Evolutionary conservation across 2,329 filamentous ascomycete genomes (phyloP), one percentile per base, ranked within the genome.

Genomic region (Tolypocladium endophyticum): DNA sequence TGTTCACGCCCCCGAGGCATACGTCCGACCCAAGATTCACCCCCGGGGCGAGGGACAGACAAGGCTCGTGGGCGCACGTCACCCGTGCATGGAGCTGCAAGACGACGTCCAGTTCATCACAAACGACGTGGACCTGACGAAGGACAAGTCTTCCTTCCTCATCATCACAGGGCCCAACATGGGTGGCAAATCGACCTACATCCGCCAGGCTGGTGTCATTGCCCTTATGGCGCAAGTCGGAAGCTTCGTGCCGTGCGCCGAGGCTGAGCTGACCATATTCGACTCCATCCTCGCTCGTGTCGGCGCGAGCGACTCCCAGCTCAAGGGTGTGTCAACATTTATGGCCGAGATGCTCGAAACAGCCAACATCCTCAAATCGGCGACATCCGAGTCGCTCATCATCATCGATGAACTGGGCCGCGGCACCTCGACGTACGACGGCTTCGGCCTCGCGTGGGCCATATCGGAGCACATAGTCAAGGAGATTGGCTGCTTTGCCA

Each of bases 301-400:
- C 0, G 94, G 95, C 50, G 95, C 94, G 8, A 94, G 89, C 67
- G 95, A 99, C 75, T 96, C 90, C 8, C 94, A 97, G 73, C 87
- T 99, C 63, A 97, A 97, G 76, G 94, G 94, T 41, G 94, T 99
- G 2, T 96, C 91, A 4, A 99, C 94, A 0, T 99, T 99, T 74
- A 99, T 99, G 95, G 94, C 94, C 1, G 94, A 99, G 77, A 99
- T 99, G 94, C 83, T 99, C 28, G 94, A 99, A 73, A 99, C 94
- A 1, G 92, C 94, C 65, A 97, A 97, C 72, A 99, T 99, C 64
- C 86, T 99, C 70, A 97, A 97, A 76, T 95, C 91, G 0, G 94
- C 94, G 2, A 99, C 94, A 0, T 86, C 88, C 38, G 94, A 99
- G 71, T 96, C 91, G 5, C 83, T 99, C 58, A 97, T 99, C 76